A percentile compares a stretch with the other conserved stretches of the same genome.
Evolutionary conservation across 139 green algal species (phyloP).

Genomic region (Picochlorum costavermella): DNA sequence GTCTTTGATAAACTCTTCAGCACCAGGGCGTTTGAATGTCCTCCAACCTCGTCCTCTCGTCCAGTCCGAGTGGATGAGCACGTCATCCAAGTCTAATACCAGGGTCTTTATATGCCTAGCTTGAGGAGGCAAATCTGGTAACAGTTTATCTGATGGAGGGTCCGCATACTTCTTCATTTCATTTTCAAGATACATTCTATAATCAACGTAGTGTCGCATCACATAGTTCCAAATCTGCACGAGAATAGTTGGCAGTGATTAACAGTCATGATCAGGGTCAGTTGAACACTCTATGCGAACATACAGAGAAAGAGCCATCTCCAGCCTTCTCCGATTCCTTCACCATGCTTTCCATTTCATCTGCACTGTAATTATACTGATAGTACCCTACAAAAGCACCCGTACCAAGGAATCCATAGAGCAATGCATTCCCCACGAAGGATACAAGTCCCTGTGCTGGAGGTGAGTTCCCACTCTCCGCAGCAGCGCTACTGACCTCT

Average conservation of each 20-base stretch:
- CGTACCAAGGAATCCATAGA: constrained; percentile 36
- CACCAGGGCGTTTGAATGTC: constrained; percentile 88
- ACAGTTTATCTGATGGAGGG: constrained; percentile 78
- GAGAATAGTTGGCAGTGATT: background rate
- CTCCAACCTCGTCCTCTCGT: constrained; percentile 65
- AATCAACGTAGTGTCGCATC: constrained; percentile 47
- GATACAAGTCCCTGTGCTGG: background rate
- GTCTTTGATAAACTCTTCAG: constrained; percentile 78
- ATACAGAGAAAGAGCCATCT: constrained; percentile 18
- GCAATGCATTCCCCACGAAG: constrained; percentile 36
- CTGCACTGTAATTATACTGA: constrained; percentile 29
- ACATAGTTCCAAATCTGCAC: constrained; percentile 33
- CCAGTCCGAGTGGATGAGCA: constrained; percentile 90
- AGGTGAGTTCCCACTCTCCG: too few species aligned
- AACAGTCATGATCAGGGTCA: background rate
- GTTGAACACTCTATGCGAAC: background rate
- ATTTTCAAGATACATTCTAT: constrained; percentile 40
- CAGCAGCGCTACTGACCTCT: background rate
- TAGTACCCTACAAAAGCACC: constrained; percentile 58
- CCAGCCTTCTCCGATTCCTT: constrained; percentile 25
- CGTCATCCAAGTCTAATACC: constrained; percentile 91
- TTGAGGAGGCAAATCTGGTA: constrained; percentile 75
- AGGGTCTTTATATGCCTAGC: constrained; percentile 79
- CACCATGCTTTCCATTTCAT: constrained; percentile 33
- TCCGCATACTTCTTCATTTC: constrained; percentile 71